Conservation (phyloP, 352 stramenopile genomes). For the Pilasporangium apinafurcum region DNA sequence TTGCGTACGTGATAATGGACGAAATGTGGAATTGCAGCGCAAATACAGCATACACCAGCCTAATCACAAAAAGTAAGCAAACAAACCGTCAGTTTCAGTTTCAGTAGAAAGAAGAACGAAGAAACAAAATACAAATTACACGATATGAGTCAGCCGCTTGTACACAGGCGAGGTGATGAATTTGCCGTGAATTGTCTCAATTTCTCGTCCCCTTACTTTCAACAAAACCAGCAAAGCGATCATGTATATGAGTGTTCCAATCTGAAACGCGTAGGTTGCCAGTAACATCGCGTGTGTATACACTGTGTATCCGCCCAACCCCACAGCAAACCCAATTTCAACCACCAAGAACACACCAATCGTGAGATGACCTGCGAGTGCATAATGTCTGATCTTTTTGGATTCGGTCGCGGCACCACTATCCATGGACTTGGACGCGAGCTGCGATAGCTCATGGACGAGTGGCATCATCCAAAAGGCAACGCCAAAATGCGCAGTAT, state of each 20-base stretch:
- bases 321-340: conserved; percentile 16
- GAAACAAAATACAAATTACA: conserved; percentile 26
- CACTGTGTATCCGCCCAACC: conserved; percentile 24
- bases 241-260: conserved; percentile 41
- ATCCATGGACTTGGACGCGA: conserved; percentile 60
- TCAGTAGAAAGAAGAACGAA: conserved; percentile 21
- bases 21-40: conserved; percentile 39
- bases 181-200: conserved; percentile 42
- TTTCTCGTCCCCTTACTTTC: conserved; percentile 35
- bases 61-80: no score
- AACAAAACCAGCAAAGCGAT: conserved; percentile 25
- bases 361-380: conserved; percentile 13
- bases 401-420: conserved; percentile 33
- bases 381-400: conserved; percentile 33
- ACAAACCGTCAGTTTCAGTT: no score
- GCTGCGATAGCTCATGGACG: conserved; percentile 48
- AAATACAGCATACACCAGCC: conserved; percentile 44
- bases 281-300: conserved; percentile 27
- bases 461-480: conserved; percentile 46
- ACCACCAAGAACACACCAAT: conserved; percentile 21
- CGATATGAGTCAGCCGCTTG: conserved; percentile 44
- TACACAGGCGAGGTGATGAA: conserved; percentile 56
- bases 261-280: conserved; percentile 39
- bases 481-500: conserved; percentile 41
- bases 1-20: conserved; percentile 40